Base-by-base conservation (phyloP, 1,139 yeast species). In the Insectozyma bohioensis region DNA sequence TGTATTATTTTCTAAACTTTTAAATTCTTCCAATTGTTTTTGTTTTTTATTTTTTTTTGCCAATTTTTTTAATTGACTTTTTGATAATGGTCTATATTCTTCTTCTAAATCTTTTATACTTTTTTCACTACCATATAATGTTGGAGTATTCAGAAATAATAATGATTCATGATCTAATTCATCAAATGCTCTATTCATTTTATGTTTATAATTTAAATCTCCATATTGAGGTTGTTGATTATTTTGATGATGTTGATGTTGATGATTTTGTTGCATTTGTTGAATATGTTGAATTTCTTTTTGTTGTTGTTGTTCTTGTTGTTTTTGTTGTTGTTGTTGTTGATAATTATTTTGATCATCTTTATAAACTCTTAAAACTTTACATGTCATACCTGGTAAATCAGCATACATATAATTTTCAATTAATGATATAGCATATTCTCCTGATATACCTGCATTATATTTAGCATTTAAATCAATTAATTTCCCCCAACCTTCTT, bases 381-480 rank as follows among this genome's bases (percentile, higher is more conserved):
- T 48, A 43, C 71, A 64, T 12, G 41, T 42, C 60, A 67, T 54
- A 6, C 55, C 57, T 9, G 50, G 49, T 33, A 66, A 47, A 4
- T 49, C 46, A 2, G 67, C 48, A 18, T 43, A 41, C 10, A 51
- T 43, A 36, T 67, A 67, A 2, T 69, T 59, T 40, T 54, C 56
- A 63, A 67, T 62, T 30, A 67, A 47, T 15, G 64, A 54, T 5
- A 67, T 40, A 2, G 65, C 69, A 24, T 58, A 52, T 12, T 50
- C 56, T 4, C 73, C 73, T 4, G 64, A 54, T 1, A 67, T 49
- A 2, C 71, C 72, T 2, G 69, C 58, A 37, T 51, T 58, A 28
- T 43, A 42, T 27, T 43, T 52, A 23, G 52, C 48, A 36, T 63
- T 62, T 20, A 48, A 46, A 31, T 63, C 63, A 22, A 67, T 66